Conservation (phyloP, 2,329 filamentous ascomycete species). For the Penicillium italicum region DNA sequence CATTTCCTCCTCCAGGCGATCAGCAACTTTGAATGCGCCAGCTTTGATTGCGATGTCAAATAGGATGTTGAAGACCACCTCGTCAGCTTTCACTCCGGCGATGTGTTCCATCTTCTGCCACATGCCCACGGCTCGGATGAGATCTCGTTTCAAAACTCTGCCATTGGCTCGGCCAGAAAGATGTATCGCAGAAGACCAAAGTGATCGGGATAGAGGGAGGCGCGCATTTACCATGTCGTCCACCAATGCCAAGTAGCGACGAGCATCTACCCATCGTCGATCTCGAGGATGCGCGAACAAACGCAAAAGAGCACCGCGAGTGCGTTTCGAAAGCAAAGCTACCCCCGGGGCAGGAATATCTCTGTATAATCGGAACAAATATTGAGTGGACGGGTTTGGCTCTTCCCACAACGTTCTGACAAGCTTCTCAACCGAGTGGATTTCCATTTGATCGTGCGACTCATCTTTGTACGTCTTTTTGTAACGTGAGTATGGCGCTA, state of each 20-base stretch:
- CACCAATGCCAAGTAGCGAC: slow-evolving; percentile 74
- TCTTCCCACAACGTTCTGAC: slow-evolving; percentile 45
- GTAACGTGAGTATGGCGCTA: slow-evolving; percentile 29
- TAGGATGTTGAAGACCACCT: slow-evolving; percentile 88
- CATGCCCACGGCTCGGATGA: slow-evolving; percentile 67
- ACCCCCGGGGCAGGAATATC: slow-evolving; percentile 53
- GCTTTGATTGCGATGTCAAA: slow-evolving; percentile 85
- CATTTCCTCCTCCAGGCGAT: slow-evolving; percentile 84
- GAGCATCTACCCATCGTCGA: slow-evolving; percentile 55
- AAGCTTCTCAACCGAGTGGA: slow-evolving; percentile 37
- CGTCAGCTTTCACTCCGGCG: slow-evolving; percentile 61
- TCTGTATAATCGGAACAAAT: slow-evolving; percentile 53
- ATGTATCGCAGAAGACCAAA: slow-evolving; percentile 83
- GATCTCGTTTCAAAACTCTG: slow-evolving; percentile 55
- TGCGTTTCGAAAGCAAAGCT: slow-evolving; percentile 45
- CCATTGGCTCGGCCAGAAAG: slow-evolving; percentile 71
- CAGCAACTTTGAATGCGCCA: slow-evolving; percentile 76
- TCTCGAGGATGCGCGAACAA: slow-evolving; percentile 58
- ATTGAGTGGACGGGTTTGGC: slow-evolving; percentile 42
- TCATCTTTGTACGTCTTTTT: slow-evolving; percentile 31
- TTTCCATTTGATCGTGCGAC: slow-evolving; percentile 32
- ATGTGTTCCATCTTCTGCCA: slow-evolving; percentile 88
- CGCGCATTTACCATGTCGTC: slow-evolving; percentile 76
- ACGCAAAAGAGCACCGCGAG: slow-evolving; percentile 63
- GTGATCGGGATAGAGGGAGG: slow-evolving; percentile 61